Evolutionary conservation across 2,329 filamentous ascomycete genomes (phyloP).

Genomic region (Canariomyces notabilis): DNA sequence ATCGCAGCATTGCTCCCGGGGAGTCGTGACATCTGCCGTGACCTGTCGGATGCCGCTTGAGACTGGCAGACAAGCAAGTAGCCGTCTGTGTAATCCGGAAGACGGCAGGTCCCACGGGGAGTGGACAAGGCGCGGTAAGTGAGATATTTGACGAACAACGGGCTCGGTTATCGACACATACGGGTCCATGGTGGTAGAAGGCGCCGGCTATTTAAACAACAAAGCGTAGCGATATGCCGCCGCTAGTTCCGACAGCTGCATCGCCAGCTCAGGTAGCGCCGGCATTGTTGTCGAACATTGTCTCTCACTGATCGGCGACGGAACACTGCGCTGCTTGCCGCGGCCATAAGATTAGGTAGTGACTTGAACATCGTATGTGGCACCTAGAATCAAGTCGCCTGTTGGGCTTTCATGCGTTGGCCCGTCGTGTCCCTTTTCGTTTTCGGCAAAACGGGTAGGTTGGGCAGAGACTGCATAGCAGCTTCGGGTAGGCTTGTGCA

Average conservation of each 20-base stretch:
- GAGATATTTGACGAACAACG: neutral
- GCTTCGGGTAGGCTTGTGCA: neutral
- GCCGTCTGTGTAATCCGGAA: neutral
- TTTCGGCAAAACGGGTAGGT: neutral
- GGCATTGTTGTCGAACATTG: neutral
- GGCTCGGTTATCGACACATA: neutral
- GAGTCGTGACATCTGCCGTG: conserved; percentile 16
- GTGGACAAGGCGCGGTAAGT: neutral
- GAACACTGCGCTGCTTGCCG: neutral
- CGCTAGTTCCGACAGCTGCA: neutral
- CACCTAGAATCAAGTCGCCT: neutral
- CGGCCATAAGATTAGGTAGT: neutral
- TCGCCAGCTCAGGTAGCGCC: neutral
- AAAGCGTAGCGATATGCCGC: neutral
- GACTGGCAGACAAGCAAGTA: conserved; percentile 1
- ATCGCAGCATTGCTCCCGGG: conserved; percentile 13
- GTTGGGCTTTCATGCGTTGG: conserved; percentile 3
- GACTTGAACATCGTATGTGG: neutral
- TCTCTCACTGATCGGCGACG: neutral
- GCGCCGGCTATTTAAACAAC: neutral
- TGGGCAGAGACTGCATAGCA: neutral
- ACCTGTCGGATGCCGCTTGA: conserved; percentile 4
- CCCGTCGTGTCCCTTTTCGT: neutral
- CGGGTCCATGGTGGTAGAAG: neutral
- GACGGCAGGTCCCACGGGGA: neutral